Evolutionary conservation across 441 rosid genomes (phyloP).

Genomic region (Populus hybrid): DNA sequence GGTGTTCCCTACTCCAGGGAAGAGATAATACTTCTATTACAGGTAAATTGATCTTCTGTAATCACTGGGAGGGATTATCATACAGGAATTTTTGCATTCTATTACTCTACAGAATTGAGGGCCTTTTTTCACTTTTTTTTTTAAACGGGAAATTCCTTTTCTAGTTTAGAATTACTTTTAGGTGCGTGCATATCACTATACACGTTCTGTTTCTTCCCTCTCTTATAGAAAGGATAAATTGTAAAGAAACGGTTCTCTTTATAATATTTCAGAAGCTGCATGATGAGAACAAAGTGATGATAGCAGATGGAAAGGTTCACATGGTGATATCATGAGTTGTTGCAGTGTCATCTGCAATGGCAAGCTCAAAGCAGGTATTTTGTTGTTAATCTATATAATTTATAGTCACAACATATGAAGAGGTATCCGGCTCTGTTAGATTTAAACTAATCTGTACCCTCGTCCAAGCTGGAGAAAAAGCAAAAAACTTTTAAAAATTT

Average conservation of each 20-base stretch:
- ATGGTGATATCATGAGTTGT: slow-evolving; percentile 49
- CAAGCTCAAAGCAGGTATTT: slow-evolving; percentile 6
- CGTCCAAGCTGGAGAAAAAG: no score
- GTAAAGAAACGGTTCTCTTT: not conserved
- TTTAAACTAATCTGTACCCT: no score
- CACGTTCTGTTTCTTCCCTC: not conserved
- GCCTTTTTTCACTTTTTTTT: not conserved
- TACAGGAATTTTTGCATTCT: not conserved
- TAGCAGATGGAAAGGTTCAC: slow-evolving; percentile 70
- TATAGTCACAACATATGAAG: not conserved
- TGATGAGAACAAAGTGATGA: slow-evolving; percentile 90
- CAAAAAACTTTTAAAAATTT: no score
- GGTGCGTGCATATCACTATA: not conserved
- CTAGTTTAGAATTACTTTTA: not conserved
- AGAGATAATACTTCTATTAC: slow-evolving; percentile 64
- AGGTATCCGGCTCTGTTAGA: not conserved
- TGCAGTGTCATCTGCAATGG: no score
- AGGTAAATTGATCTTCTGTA: slow-evolving; percentile 40
- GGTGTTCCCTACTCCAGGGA: slow-evolving; percentile 50
- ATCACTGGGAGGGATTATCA: not conserved
- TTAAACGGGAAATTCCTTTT: no score
- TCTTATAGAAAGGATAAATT: no score
- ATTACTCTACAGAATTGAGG: not conserved
- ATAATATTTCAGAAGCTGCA: slow-evolving; percentile 69
- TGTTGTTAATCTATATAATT: not conserved